Conservation (phyloP, 2,329 filamentous ascomycete species). For the Rhynchosporium graminicola region DNA sequence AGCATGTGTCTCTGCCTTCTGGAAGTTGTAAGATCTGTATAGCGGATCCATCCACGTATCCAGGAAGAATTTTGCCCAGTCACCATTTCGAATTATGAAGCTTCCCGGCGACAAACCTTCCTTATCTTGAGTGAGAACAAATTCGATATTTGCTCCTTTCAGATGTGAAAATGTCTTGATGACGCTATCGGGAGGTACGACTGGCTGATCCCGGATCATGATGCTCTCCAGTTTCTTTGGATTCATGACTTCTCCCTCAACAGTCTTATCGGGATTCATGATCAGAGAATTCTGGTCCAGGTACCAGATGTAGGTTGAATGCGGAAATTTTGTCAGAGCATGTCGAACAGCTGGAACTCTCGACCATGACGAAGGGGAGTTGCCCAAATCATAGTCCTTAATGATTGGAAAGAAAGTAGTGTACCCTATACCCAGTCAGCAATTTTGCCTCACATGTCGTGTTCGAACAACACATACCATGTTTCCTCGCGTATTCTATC, state of each 20-base stretch:
- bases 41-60: conserved; percentile 97
- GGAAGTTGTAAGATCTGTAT: conserved; percentile 93
- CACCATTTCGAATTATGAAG: conserved; percentile 78
- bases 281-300: conserved; percentile 84
- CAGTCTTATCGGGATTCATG: conserved; percentile 73
- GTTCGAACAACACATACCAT: conserved; percentile 61
- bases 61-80: conserved; percentile 90
- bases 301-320: conserved; percentile 81
- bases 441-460: background rate
- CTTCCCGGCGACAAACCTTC: conserved; percentile 76
- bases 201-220: conserved; percentile 82
- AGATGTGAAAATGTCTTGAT: conserved; percentile 91
- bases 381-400: conserved; percentile 72
- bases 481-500: conserved; percentile 77
- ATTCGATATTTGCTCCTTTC: conserved; percentile 73
- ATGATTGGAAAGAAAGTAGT: conserved; percentile 76
- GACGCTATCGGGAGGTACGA: conserved; percentile 94
- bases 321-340: conserved; percentile 77
- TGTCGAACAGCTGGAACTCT: conserved; percentile 85
- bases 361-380: conserved; percentile 66
- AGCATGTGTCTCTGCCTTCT: conserved; percentile 90
- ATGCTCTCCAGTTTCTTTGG: conserved; percentile 66
- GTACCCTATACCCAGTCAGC: conserved; percentile 64
- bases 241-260: conserved; percentile 72
- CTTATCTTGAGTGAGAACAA: conserved; percentile 82